These are phyloP conservation scores for Arxiozyma heterogenica DNA, from an alignment of 1,139 yeast genomes.

Conservation along the genomic window DNA sequence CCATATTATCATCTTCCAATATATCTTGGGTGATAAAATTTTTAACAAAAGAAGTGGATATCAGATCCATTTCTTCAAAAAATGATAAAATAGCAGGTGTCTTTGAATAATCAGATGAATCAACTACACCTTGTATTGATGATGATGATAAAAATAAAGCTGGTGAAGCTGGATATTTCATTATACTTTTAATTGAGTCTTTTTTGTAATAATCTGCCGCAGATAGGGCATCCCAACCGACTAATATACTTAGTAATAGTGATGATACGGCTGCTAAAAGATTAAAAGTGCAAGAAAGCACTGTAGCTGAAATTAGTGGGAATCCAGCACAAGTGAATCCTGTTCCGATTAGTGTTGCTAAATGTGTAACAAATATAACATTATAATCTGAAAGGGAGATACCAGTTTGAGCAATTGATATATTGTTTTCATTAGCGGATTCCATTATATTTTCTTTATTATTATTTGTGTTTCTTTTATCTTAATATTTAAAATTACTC, in stretches of 20 bases:
- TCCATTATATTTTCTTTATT: background rate
- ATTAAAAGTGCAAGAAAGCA: background rate
- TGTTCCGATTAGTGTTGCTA: background rate
- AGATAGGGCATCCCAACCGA: background rate
- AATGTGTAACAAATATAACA: slow-evolving; percentile 1
- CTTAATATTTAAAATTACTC: no score
- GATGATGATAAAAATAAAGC: background rate
- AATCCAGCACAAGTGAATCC: slow-evolving; percentile 1
- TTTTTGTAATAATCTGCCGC: background rate
- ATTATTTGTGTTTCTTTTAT: background rate
- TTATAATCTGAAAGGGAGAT: slow-evolving; percentile 1
- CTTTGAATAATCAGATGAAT: background rate
- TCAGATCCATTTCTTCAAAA: background rate
- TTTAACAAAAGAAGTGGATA: background rate
- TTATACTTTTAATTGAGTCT: background rate
- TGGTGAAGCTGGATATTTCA: background rate
- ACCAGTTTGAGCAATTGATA: background rate
- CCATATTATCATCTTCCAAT: background rate
- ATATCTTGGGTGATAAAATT: background rate
- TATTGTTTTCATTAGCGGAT: background rate
- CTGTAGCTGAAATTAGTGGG: background rate
- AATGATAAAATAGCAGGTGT: background rate
- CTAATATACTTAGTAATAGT: background rate
- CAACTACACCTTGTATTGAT: background rate
- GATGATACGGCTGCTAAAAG: background rate